These are phyloP conservation scores for Lanmaoa pseudosensibilis DNA, from an alignment of 768 basidiomycete genomes.

Conservation along the genomic window DNA sequence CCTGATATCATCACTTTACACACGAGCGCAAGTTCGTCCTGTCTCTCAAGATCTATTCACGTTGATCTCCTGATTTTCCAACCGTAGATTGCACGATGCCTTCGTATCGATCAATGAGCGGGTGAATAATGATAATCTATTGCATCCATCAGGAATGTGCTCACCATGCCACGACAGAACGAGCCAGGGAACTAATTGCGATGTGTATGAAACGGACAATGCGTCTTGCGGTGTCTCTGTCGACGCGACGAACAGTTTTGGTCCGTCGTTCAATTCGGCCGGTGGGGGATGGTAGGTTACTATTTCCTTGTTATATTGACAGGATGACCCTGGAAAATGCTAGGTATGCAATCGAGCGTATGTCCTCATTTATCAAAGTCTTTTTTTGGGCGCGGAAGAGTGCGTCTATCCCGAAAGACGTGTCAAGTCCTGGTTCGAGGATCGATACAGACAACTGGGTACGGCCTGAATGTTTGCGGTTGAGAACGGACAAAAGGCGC, in stretches of 20 bases:
- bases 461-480: neutral
- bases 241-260: conserved; percentile 30
- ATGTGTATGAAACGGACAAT: conserved; percentile 30
- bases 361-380: conserved; percentile 34
- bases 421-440: conserved; percentile 23
- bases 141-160: neutral
- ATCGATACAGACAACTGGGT: conserved; percentile 29
- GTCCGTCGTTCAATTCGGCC: conserved; percentile 34
- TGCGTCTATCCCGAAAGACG: conserved; percentile 32
- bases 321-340: neutral
- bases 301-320: neutral
- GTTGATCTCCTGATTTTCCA: neutral
- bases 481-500: neutral
- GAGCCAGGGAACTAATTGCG: conserved; percentile 30
- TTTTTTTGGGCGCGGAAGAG: conserved; percentile 41
- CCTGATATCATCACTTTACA: conserved; percentile 32
- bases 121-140: conserved; percentile 19
- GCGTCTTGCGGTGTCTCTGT: conserved; percentile 33
- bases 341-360: conserved; percentile 41
- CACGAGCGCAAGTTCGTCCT: conserved; percentile 23
- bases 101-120: conserved; percentile 26
- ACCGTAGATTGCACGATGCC: conserved; percentile 37
- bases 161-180: conserved; percentile 17
- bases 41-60: neutral
- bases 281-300: conserved; percentile 39